Percentiles rank a stretch among this genome's conserved stretches.
phyloP scores from a whole-genome alignment of 805 yeast genomes.

The Suhomyces canberraensis region DNA sequence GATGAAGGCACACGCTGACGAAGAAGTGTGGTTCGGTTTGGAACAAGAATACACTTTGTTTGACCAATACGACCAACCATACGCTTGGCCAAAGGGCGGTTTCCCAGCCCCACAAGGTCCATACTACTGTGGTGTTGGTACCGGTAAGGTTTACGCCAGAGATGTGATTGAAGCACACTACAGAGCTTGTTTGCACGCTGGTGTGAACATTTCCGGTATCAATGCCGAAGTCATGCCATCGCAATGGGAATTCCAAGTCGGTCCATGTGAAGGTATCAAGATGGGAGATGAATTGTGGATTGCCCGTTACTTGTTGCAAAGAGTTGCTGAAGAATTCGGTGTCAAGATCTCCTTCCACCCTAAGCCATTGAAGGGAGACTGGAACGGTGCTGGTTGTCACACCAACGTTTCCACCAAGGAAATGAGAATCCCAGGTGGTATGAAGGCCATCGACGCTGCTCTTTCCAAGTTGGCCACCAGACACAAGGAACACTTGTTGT shows the following conservation, averaged over 20 bases:
- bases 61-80: conserved; percentile 83
- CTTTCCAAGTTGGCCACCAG: conserved; percentile 91
- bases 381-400: conserved; percentile 99
- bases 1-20: conserved; percentile 84
- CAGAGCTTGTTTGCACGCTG: conserved; percentile 95
- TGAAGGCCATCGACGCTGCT: conserved; percentile 90
- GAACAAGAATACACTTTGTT: conserved; percentile 98
- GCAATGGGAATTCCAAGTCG: conserved; percentile 99
- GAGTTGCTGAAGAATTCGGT: conserved; percentile 98
- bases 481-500: conserved; percentile 92
- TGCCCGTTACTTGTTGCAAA: conserved; percentile 86
- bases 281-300: conserved; percentile 99
- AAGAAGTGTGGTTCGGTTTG: conserved; percentile 93
- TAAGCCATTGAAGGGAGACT: conserved; percentile 97
- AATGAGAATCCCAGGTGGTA: conserved; percentile 96
- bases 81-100: conserved; percentile 99
- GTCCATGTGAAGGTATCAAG: conserved; percentile 91
- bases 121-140: conserved; percentile 99
- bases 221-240: conserved; percentile 99
- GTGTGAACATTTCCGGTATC: conserved; percentile 88
- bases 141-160: conserved; percentile 96
- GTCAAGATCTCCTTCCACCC: conserved; percentile 99
- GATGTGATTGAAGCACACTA: conserved; percentile 99
- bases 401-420: conserved; percentile 91
- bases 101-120: conserved; percentile 99